These are phyloP conservation scores for Eutypa lata DNA, from an alignment of 2,329 filamentous ascomycete genomes.

Conservation along the genomic window DNA sequence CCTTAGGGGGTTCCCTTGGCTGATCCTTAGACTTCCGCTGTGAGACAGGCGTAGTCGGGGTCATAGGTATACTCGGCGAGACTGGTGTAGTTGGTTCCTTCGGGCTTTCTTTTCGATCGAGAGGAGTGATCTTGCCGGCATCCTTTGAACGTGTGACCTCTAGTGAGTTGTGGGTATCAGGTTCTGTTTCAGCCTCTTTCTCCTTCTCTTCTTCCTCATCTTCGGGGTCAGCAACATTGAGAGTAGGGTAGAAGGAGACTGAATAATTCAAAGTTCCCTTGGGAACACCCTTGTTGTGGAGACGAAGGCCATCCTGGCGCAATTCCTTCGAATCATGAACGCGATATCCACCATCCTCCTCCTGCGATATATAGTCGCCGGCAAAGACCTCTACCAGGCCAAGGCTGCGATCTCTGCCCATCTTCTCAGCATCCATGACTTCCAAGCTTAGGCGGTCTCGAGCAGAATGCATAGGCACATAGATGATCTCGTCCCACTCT, in stretches of 20 bases:
- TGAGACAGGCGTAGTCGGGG: constrained; percentile 34
- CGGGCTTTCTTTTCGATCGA: constrained; percentile 27
- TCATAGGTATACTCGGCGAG: constrained; percentile 40
- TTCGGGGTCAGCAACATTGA: constrained; percentile 85
- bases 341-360: constrained; percentile 76
- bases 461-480: constrained; percentile 81
- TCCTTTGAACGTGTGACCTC: constrained; percentile 33
- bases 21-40: constrained; percentile 48
- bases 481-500: constrained; percentile 93
- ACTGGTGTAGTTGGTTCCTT: constrained; percentile 26
- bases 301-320: constrained; percentile 64
- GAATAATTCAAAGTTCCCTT: constrained; percentile 85
- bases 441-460: constrained; percentile 85
- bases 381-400: constrained; percentile 76
- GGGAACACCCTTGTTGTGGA: constrained; percentile 67
- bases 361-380: constrained; percentile 75
- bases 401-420: constrained; percentile 86
- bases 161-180: constrained; percentile 23
- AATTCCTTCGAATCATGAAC: constrained; percentile 72
- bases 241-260: constrained; percentile 82
- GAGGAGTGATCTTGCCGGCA: constrained; percentile 43
- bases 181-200: constrained; percentile 24
- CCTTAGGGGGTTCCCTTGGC: constrained; percentile 64
- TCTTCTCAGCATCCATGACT: constrained; percentile 93
- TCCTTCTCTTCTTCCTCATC: constrained; percentile 63